Evolutionary conservation across 1,284 basidiomycete genomes (phyloP), one percentile per base, ranked within the genome.

Genomic region (Microbotryomycetes sp.): DNA sequence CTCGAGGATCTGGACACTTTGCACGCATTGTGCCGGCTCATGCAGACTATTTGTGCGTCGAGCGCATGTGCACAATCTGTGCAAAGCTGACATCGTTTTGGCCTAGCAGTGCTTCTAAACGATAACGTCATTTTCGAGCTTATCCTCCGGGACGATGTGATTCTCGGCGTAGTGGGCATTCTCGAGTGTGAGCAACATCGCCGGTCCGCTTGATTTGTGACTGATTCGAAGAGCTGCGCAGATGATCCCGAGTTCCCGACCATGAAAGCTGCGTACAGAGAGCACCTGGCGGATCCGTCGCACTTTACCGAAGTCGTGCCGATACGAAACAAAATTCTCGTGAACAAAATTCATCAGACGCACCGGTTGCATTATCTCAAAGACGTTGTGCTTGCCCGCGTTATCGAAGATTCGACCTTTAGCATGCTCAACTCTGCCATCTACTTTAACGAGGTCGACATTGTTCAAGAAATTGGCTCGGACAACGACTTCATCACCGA

Each of bases 401-500:
- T 89, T 2, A 82, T 97, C 50, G 94, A 99, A 73, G 94, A 99
- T 75, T 88, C 91, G 1, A 97, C 92, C 0, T 96, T 97, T 79
- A 92, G 92, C 71, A 91, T 97, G 70, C 83, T 98, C 71, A 97
- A 92, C 77, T 91, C 91, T 18, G 90, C 91, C 76, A 91, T 98
- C 74, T 94, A 97, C 74, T 98, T 94, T 82, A 96, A 97, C 77
- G 94, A 99, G 76, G 92, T 94, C 72, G 94, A 98, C 76, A 97
- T 98, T 73, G 91, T 97, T 73, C 85, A 82, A 57, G 87, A 94
- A 74, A 84, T 97, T 52, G 88, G 92, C 72, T 82, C 81, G 59
- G 89, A 93, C 73, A 82, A 83, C 5, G 73, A 76, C 5, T 87
- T 97, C 74, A 79, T 97, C 28, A 79, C 81, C 35, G 85, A 91